Evolutionary conservation across 768 basidiomycete species (phyloP).

Genomic region (Hydnum rufescens): DNA sequence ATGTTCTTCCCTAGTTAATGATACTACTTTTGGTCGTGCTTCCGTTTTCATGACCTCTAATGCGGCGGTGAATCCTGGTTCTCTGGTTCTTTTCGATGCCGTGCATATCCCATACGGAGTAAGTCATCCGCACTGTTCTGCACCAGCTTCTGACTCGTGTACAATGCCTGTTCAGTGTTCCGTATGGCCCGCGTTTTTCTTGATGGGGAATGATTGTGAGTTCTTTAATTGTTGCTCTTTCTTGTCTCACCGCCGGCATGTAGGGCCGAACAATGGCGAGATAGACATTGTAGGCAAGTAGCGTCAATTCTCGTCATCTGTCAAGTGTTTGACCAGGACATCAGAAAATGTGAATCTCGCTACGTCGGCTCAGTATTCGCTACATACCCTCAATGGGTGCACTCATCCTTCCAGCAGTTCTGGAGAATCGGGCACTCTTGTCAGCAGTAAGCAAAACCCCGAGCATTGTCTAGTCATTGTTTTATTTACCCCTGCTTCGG

Average conservation of each 20-base stretch:
- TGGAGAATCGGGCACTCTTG: neutral
- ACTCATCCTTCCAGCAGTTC: neutral
- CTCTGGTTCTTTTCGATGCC: neutral
- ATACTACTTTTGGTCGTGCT: constrained; percentile 2
- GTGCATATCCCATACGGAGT: constrained; percentile 4
- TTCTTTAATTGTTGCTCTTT: neutral
- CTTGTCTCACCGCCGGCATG: neutral
- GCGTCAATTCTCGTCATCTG: neutral
- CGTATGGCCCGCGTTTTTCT: neutral
- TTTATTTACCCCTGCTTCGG: neutral
- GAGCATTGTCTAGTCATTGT: too few relatives aligned
- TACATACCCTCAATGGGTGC: neutral
- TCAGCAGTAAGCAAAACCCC: neutral
- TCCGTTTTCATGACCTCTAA: neutral
- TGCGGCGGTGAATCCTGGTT: neutral
- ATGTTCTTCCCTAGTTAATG: neutral
- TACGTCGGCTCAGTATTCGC: neutral
- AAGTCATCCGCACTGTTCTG: neutral
- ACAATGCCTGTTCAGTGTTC: neutral
- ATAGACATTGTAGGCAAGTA: constrained; percentile 1
- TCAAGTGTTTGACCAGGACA: neutral
- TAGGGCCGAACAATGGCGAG: constrained; percentile 1
- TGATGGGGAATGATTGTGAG: neutral
- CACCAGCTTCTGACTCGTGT: neutral
- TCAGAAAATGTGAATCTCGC: neutral